Evolutionary conservation across 2,329 filamentous ascomycete species (phyloP).

Genomic region (Lojkania enalia): DNA sequence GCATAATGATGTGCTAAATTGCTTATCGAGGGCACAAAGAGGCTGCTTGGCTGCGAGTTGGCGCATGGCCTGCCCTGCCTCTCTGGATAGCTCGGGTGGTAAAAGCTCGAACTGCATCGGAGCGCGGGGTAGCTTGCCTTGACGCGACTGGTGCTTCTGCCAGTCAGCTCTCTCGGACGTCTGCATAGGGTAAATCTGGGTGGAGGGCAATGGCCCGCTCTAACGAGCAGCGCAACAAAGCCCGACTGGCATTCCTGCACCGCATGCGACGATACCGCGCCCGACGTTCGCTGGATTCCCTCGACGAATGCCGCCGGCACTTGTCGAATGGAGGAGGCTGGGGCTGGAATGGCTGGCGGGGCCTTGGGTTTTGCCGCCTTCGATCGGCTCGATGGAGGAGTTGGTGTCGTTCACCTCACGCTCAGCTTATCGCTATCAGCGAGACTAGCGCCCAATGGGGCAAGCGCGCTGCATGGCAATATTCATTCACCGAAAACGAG

Average conservation of each 20-base stretch:
- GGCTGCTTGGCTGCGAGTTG: conserved; percentile 18
- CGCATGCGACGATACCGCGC: neutral
- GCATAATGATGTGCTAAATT: conserved; percentile 13
- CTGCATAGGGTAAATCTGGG: conserved; percentile 5
- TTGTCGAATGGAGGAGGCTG: neutral
- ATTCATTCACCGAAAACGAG: neutral
- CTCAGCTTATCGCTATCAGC: conserved; percentile 9
- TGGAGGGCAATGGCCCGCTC: neutral
- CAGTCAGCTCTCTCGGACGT: conserved; percentile 8
- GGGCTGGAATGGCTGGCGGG: neutral
- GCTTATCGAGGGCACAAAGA: conserved; percentile 27
- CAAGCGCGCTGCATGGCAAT: neutral
- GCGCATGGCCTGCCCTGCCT: conserved; percentile 1
- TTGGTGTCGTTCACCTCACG: neutral
- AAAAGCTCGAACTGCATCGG: conserved; percentile 11
- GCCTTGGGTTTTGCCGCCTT: neutral
- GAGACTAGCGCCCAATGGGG: neutral
- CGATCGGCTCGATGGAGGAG: too few species aligned
- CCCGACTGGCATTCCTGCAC: neutral
- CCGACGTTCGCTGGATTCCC: neutral
- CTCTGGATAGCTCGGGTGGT: conserved; percentile 14
- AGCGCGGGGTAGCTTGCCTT: conserved; percentile 18
- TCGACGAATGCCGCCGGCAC: neutral
- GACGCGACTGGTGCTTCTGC: conserved; percentile 10
- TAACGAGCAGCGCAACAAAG: neutral